Base-by-base conservation (phyloP, 2,329 filamentous ascomycete species). In the Hymenoscyphus fructigenus region DNA sequence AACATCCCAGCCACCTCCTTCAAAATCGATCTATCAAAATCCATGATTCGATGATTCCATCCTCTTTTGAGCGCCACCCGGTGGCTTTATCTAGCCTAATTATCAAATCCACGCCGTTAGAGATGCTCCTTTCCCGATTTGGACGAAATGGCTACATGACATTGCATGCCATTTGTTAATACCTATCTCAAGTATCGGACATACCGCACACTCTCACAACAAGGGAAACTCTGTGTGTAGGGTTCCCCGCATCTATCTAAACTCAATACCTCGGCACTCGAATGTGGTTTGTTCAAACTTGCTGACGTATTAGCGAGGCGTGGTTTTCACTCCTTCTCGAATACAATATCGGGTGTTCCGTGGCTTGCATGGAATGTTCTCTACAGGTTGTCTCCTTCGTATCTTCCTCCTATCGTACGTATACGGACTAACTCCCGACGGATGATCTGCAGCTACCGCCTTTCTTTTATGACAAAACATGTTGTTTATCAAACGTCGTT, bases 291-390 rank as follows among this genome's bases (percentile, higher is more conserved):
- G 3, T 14, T 26, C 20, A 10, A 53, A 23, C 47, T 53, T 53
- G 47, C 20, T 53, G 47, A 53, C 20, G 47, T 53, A 53, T 23
- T 53, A 28, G 47, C n/a, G 47, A 53, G 47, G n/a, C 10, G 20
- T 23, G 20, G 20, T 23, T 53, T 53, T 26, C 20, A 23, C 23
- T 53, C 47, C 47, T 53, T 53, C 20, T 53, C n/a, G 10, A 53
- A 53, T 23, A 53, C 47, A 53, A 53, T 53, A 53, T 53, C 47
- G 47, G 47, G 14, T 26, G n/a, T 26, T 53, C 47, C 47, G 47
- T 53, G 47, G 20, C 47, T 23, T 53, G 9, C 47, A 53, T 53
- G 20, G 47, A 53, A 53, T 10, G n/a, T 53, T 26, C 23, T 53
- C 20, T 53, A 14, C 20, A 53, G n/a, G 9, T 14, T 53, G 20